Conservation (phyloP, 495 filamentous ascomycete species). For the Pyronema domesticum region DNA sequence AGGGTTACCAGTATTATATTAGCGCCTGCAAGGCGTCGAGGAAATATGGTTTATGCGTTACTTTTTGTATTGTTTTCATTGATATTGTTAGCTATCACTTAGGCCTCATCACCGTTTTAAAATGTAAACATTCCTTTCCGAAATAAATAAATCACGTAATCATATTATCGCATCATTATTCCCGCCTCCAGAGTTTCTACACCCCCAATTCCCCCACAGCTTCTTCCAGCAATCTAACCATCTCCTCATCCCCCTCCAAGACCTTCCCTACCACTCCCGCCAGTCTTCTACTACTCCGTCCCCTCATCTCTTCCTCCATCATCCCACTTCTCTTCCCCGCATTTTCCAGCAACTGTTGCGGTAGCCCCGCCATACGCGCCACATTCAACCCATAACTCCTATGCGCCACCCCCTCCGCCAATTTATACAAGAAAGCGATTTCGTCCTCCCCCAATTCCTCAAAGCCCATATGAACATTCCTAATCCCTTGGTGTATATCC, state of each 20-base stretch:
- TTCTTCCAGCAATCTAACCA: slow-evolving; percentile 9
- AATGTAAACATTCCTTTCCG: too few species aligned
- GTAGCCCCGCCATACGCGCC: slow-evolving; percentile 68
- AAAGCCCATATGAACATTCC: slow-evolving; percentile 34
- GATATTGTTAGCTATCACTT: too few species aligned
- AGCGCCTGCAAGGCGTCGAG: too few species aligned
- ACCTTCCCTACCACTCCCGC: slow-evolving; percentile 6
- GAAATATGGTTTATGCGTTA: too few species aligned
- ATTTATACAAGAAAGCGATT: slow-evolving; percentile 69
- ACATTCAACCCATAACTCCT: slow-evolving; percentile 90
- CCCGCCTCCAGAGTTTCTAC: too few species aligned
- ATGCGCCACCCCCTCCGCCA: slow-evolving; percentile 78
- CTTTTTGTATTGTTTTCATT: too few species aligned
- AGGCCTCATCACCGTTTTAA: too few species aligned
- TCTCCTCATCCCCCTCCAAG: slow-evolving; percentile 7
- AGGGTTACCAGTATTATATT: too few species aligned
- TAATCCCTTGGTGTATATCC: slow-evolving; percentile 28
- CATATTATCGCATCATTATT: too few species aligned
- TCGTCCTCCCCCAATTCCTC: slow-evolving; percentile 26
- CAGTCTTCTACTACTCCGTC: slow-evolving; percentile 32
- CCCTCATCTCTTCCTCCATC: slow-evolving; percentile 56
- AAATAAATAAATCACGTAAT: too few species aligned
- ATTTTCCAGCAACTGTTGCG: slow-evolving; percentile 52
- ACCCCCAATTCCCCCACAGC: too few species aligned
- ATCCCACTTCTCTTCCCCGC: slow-evolving; percentile 63